Base-by-base conservation (phyloP, 352 stramenopile species). In the Pythium monospermum region DNA sequence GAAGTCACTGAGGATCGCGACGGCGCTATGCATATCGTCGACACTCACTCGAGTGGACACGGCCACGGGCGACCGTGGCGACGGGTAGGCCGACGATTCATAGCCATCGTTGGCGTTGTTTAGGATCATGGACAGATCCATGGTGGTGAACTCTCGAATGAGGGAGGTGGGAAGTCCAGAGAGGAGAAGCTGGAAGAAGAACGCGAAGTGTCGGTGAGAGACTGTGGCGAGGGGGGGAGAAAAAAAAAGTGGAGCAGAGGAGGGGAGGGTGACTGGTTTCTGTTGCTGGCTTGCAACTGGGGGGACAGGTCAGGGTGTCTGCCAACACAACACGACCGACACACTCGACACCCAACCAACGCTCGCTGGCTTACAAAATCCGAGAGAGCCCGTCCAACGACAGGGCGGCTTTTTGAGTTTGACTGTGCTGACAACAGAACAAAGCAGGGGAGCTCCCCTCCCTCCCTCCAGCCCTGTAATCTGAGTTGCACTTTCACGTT, bases 1-100 rank as follows among this genome's bases (percentile, higher is more conserved):
- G 45, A 85, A 81, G 60, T 85, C 76, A 53, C 80, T 73, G 25
- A 85, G 66, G 58, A 85, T 83, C 45, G 68, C 62, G 37, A 87
- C 76, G 43, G 73, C 73, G 57, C 67, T 80, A 42, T 73, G 71
- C 54, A 83, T 70, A 54, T 85, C 76, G 49, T 79, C 67, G 19
- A 65, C 38, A 39, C 65, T 79, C 69, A 68, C 83, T 6, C 48
- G 58, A 5, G 54, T 48, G 7, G 52, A 56, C 40, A 40, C 46
- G 12, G 52, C 28, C 18, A 58, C 43, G 46, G 46, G 3, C 7
- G 7, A 30, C 4, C 30, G 41, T 31, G 48, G 32, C 4, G 59
- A 52, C 16, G 46, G 44, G 30, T 32, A 25, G 35, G 45, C 28
- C 4, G 44, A 53, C 30, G 48, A 48, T 21, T 51, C 53, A n/a